Evolutionary conservation across 2,329 filamentous ascomycete species (phyloP).

Genomic region (Arthrobotrys entomopaga): DNA sequence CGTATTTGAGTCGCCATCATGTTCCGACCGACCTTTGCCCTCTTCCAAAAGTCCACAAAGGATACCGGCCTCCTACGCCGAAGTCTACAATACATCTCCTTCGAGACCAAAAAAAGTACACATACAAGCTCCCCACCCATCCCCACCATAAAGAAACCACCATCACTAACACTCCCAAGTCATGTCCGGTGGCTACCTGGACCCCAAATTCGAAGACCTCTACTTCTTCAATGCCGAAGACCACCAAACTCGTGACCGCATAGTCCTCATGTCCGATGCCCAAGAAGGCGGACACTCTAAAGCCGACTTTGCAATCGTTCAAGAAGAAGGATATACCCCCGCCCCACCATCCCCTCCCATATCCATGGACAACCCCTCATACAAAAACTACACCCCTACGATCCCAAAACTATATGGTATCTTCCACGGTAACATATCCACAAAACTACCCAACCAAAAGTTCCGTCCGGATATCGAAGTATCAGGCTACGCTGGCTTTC

Average conservation of each 20-base stretch:
- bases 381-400: constrained; percentile 35
- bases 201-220: constrained; percentile 39
- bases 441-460: constrained; percentile 73
- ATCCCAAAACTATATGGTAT: constrained; percentile 70
- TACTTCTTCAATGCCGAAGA: constrained; percentile 53
- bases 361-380: constrained; percentile 28
- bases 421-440: constrained; percentile 90
- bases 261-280: constrained; percentile 84
- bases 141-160: background rate
- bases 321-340: constrained; percentile 60
- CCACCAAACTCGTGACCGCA: constrained; percentile 58
- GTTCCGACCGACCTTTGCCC: constrained; percentile 44
- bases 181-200: constrained; percentile 42
- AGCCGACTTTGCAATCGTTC: constrained; percentile 74
- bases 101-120: constrained; percentile 48
- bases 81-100: constrained; percentile 34
- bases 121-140: constrained; percentile 16
- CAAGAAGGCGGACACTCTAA: constrained; percentile 88
- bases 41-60: constrained; percentile 40
- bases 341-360: constrained; percentile 60
- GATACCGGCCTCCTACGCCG: constrained; percentile 40
- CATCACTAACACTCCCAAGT: constrained; percentile 13
- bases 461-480: constrained; percentile 79
- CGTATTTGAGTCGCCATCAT: constrained; percentile 8
- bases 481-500: constrained; percentile 88